phyloP scores from a whole-genome alignment of 208 protist species.

The Trypanosoma rangeli region DNA sequence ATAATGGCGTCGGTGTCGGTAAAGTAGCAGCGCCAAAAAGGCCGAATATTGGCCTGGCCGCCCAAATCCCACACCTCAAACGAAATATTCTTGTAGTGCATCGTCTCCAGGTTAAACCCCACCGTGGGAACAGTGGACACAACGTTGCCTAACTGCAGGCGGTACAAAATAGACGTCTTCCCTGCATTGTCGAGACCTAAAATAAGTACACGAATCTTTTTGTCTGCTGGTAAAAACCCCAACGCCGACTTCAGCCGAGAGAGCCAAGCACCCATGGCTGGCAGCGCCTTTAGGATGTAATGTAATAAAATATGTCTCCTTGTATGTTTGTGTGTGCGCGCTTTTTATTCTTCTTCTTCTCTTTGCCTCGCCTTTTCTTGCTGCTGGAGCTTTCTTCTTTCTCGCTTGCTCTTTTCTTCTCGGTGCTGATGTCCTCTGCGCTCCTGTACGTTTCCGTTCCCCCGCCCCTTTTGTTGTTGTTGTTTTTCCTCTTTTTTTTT shows the following conservation, averaged over 20 bases:
- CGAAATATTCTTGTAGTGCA: constrained; percentile 98
- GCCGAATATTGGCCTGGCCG: constrained; percentile 96
- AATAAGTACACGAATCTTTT: constrained; percentile 93
- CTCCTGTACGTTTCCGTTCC: neutral
- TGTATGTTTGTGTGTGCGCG: neutral
- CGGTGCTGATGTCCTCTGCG: neutral
- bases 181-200: constrained; percentile 96
- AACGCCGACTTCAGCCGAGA: constrained; percentile 45
- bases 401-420: neutral
- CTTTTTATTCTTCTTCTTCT: neutral
- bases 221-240: constrained; percentile 70
- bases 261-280: constrained; percentile 64
- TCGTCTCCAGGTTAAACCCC: constrained; percentile 97
- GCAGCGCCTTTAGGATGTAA: neutral
- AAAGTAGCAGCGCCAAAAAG: constrained; percentile 98
- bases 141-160: constrained; percentile 96
- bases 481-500: neutral
- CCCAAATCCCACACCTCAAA: constrained; percentile 99
- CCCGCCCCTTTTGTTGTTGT: neutral
- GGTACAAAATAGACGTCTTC: constrained; percentile 98
- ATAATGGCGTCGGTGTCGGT: constrained; percentile 94
- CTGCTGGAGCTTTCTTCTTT: too few species aligned
- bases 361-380: too few species aligned
- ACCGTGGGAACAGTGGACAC: constrained; percentile 98
- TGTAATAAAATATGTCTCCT: neutral